A percentile compares a stretch with the other conserved stretches of the same genome.
phyloP scores from a whole-genome alignment of 805 yeast species.

The Metschnikowia peoriensis region DNA sequence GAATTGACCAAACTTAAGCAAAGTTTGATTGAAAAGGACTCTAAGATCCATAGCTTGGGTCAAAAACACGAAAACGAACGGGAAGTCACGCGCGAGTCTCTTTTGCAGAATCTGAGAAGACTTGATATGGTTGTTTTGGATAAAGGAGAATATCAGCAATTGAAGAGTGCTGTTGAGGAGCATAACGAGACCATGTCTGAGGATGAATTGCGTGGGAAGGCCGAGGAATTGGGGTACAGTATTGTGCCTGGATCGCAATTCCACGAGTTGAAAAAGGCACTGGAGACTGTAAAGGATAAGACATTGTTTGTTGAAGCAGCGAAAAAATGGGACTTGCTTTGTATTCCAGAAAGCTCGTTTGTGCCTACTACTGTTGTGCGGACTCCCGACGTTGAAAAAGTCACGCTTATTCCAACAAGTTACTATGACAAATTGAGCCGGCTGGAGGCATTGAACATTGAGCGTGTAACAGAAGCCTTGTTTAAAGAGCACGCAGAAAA shows the following conservation, averaged over 20 bases:
- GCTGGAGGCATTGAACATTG: slow-evolving; percentile 42
- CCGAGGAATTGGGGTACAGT: slow-evolving; percentile 41
- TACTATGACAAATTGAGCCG: slow-evolving; percentile 60
- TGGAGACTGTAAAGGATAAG: slow-evolving; percentile 17
- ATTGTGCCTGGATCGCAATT: slow-evolving; percentile 34
- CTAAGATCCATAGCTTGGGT: slow-evolving; percentile 24
- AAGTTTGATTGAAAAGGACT: slow-evolving; percentile 23
- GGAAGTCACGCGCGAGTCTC: slow-evolving; percentile 22
- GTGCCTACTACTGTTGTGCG: slow-evolving; percentile 61
- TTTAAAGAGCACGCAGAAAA: slow-evolving; percentile 46
- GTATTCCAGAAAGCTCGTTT: slow-evolving; percentile 58
- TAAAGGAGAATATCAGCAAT: slow-evolving; percentile 16
- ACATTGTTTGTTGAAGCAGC: slow-evolving; percentile 39
- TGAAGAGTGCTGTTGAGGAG: slow-evolving; percentile 7
- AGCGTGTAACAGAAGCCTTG: slow-evolving; percentile 44
- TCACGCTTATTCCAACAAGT: slow-evolving; percentile 61
- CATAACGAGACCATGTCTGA: slow-evolving; percentile 20
- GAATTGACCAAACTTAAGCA: slow-evolving; percentile 16
- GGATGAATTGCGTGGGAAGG: slow-evolving; percentile 25
- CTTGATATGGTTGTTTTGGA: slow-evolving; percentile 17
- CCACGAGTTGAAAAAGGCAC: slow-evolving; percentile 20
- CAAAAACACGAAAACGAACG: slow-evolving; percentile 10
- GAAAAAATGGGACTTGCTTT: slow-evolving; percentile 45
- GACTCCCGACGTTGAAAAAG: slow-evolving; percentile 52
- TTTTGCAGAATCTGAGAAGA: slow-evolving; percentile 16